Conservation (phyloP, 2,329 filamentous ascomycete genomes). For the Fusarium newnesense region DNA sequence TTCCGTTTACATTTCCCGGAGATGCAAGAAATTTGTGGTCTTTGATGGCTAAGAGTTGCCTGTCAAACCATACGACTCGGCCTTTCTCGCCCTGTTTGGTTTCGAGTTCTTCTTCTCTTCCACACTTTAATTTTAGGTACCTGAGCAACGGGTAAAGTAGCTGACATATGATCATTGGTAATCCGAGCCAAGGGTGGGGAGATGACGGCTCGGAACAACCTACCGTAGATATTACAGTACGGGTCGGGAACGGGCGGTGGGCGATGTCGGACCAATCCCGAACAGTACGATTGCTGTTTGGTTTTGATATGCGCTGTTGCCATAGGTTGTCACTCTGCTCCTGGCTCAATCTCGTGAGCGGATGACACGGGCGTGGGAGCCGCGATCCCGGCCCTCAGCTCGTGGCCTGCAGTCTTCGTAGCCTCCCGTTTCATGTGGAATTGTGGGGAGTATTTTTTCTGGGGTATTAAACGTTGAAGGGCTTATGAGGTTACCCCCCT, state of each 20-base stretch:
- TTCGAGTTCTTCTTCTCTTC: neutral
- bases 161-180: conserved; percentile 42
- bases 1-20: conserved; percentile 32
- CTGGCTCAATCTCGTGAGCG: conserved; percentile 33
- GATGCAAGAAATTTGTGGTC: conserved; percentile 27
- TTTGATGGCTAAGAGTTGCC: conserved; percentile 31
- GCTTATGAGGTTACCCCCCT: neutral
- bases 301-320: conserved; percentile 18
- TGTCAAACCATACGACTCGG: conserved; percentile 40
- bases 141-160: neutral
- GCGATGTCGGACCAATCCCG: conserved; percentile 45
- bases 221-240: neutral
- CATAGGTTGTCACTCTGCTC: conserved; percentile 30
- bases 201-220: conserved; percentile 4
- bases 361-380: conserved; percentile 14
- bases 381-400: conserved; percentile 7
- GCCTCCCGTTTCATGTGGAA: conserved; percentile 1
- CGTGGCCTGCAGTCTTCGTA: neutral
- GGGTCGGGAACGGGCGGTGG: conserved; percentile 12
- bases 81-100: neutral
- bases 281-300: conserved; percentile 27
- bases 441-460: conserved; percentile 18
- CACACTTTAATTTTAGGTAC: conserved; percentile 20
- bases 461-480: conserved; percentile 8
- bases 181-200: conserved; percentile 22